A percentile compares a stretch with the other conserved stretches of the same genome.
Evolutionary conservation across 2,329 filamentous ascomycete species (phyloP).

Genomic region (Phyllosticta citribraziliensis): DNA sequence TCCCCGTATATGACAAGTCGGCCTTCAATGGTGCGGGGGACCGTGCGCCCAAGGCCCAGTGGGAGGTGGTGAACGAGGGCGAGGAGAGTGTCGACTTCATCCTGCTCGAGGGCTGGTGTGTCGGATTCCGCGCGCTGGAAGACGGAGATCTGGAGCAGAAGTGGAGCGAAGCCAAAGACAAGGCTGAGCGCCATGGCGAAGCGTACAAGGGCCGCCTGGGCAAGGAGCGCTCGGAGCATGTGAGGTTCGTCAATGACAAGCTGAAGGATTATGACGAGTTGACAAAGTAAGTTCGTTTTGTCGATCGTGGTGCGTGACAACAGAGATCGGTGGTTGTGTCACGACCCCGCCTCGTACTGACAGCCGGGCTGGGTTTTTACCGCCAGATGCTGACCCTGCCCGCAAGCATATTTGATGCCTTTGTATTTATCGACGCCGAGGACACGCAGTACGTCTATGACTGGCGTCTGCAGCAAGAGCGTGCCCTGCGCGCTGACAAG

Average conservation of each 20-base stretch:
- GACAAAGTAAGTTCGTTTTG: constrained; percentile 36
- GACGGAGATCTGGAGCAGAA: constrained; percentile 45
- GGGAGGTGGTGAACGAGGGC: constrained; percentile 50
- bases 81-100: constrained; percentile 54
- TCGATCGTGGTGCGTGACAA: neutral
- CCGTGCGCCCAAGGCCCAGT: constrained; percentile 52
- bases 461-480: constrained; percentile 78
- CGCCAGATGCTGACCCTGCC: constrained; percentile 10
- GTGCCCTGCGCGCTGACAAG: constrained; percentile 52
- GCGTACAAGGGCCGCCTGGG: constrained; percentile 42
- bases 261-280: constrained; percentile 48
- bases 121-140: constrained; percentile 65
- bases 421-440: constrained; percentile 62
- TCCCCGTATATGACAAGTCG: constrained; percentile 80
- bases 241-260: constrained; percentile 48
- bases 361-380: neutral
- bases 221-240: constrained; percentile 41
- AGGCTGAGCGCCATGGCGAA: constrained; percentile 32
- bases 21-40: constrained; percentile 68
- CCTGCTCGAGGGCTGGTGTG: constrained; percentile 84
- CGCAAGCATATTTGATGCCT: constrained; percentile 43
- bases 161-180: constrained; percentile 43
- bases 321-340: neutral
- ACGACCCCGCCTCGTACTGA: neutral
- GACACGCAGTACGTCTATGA: constrained; percentile 67